These are phyloP conservation scores for Cladochytrium replicatum DNA, from an alignment of 192 early-diverging fungal genomes.

Conservation along the genomic window DNA sequence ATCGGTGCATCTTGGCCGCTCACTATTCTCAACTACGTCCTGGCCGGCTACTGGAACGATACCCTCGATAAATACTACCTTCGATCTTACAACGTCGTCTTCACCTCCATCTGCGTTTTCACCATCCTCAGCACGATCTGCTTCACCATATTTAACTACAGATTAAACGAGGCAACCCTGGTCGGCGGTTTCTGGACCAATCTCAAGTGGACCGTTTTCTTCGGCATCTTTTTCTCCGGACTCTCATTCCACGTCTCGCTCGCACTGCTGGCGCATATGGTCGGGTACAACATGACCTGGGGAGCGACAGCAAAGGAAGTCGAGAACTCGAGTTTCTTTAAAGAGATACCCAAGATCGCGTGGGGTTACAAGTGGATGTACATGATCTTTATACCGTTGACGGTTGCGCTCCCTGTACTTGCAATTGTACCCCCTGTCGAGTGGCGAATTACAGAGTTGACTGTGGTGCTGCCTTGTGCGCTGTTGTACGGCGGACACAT, in stretches of 20 bases:
- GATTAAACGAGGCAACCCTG: conserved; percentile 1
- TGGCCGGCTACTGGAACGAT: conserved; percentile 5
- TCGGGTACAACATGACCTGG: conserved; percentile 18
- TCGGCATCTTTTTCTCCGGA: conserved; percentile 12
- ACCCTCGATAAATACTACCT: conserved; percentile 8
- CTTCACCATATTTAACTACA: conserved; percentile 10
- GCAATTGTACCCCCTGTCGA: not conserved
- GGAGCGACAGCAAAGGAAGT: conserved; percentile 8
- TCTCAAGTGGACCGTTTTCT: conserved; percentile 8
- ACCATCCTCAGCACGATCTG: conserved; percentile 6
- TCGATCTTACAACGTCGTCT: conserved; percentile 4
- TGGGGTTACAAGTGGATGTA: not conserved
- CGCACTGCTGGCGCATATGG: conserved; percentile 10
- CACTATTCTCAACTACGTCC: conserved; percentile 13
- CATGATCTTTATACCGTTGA: not conserved
- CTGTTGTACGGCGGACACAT: not conserved
- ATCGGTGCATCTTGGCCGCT: conserved; percentile 17
- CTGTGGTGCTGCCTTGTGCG: not conserved
- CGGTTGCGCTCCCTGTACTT: not conserved
- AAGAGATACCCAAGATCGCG: not conserved
- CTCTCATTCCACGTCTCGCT: conserved; percentile 14
- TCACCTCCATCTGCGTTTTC: conserved; percentile 14
- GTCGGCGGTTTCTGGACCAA: conserved; percentile 8
- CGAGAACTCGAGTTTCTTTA: conserved; percentile 1
- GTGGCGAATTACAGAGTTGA: not conserved